phyloP scores from a whole-genome alignment of 2,329 filamentous ascomycete genomes.

The Phaeosphaeria sp. region DNA sequence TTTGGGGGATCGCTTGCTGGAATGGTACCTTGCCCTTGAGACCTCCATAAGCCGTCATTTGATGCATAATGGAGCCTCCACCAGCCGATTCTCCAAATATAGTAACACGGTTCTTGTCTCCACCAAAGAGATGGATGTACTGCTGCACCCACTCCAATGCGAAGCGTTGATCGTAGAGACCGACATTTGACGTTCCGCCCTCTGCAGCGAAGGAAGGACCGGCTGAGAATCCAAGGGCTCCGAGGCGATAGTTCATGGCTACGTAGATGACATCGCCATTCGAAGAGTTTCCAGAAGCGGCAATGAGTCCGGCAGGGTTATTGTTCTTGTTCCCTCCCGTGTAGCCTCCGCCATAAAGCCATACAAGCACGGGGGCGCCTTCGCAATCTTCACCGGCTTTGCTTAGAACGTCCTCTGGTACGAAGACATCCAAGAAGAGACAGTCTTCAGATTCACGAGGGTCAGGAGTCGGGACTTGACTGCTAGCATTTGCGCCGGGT shows the following conservation, averaged over 20 bases:
- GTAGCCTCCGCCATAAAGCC: conserved; percentile 60
- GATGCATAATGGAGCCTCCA: conserved; percentile 48
- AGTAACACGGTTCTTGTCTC: conserved; percentile 47
- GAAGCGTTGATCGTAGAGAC: conserved; percentile 47
- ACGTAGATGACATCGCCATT: conserved; percentile 54
- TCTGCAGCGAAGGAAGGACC: conserved; percentile 44
- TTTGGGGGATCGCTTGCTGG: conserved; percentile 47
- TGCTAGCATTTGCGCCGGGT: conserved; percentile 34
- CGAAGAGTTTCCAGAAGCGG: conserved; percentile 50
- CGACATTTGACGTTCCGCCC: conserved; percentile 44
- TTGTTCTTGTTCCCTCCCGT: conserved; percentile 49
- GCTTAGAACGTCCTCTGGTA: conserved; percentile 50
- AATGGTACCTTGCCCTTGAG: conserved; percentile 47
- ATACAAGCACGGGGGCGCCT: conserved; percentile 54
- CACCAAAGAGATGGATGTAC: conserved; percentile 49
- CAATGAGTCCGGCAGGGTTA: conserved; percentile 51
- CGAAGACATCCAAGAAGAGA: conserved; percentile 56
- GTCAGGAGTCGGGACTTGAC: conserved; percentile 26
- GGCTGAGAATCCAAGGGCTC: conserved; percentile 45
- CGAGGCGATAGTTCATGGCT: conserved; percentile 56
- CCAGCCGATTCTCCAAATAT: conserved; percentile 49
- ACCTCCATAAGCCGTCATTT: conserved; percentile 50
- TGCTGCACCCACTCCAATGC: conserved; percentile 50
- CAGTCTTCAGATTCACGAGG: conserved; percentile 55
- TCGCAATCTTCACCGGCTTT: conserved; percentile 36